Evolutionary conservation across 371 early-diverging fungal species (phyloP).

Genomic region (Basidiobolus meristosporus): DNA sequence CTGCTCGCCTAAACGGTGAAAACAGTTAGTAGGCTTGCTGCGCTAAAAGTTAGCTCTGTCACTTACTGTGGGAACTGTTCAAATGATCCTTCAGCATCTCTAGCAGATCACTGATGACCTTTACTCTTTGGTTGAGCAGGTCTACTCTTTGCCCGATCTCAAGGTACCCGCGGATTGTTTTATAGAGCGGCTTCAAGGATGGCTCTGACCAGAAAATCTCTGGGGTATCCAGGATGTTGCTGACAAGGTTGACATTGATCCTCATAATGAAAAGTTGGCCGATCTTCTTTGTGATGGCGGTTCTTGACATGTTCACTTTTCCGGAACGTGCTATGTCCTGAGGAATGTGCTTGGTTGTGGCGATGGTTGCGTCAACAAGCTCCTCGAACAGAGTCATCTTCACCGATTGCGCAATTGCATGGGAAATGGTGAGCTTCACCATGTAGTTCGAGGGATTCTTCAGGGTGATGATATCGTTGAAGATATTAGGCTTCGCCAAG

Average conservation of each 20-base stretch:
- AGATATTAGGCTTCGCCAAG: conserved; percentile 43
- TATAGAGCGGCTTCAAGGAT: conserved; percentile 54
- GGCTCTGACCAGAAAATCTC: conserved; percentile 82
- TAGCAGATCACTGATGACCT: conserved; percentile 43
- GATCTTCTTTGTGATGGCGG: conserved; percentile 37
- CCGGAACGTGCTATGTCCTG: conserved; percentile 66
- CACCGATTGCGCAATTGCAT: conserved; percentile 73
- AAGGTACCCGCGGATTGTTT: conserved; percentile 49
- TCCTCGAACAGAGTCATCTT: conserved; percentile 70
- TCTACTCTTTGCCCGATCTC: conserved; percentile 46
- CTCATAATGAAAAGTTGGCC: conserved; percentile 66
- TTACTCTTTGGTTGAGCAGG: conserved; percentile 33
- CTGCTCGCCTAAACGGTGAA: conserved; percentile 8
- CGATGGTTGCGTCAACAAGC: conserved; percentile 64
- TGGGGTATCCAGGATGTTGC: conserved; percentile 66
- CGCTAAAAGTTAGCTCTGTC: neutral
- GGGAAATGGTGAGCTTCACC: conserved; percentile 69
- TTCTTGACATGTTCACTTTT: conserved; percentile 53
- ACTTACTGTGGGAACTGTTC: conserved; percentile 37
- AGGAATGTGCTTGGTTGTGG: conserved; percentile 68
- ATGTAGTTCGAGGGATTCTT: conserved; percentile 52
- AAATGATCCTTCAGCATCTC: conserved; percentile 75
- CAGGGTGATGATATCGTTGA: conserved; percentile 38
- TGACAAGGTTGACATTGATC: conserved; percentile 74
- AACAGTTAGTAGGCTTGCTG: neutral